Evolutionary conservation across 2,329 filamentous ascomycete species (phyloP).

Genomic region (Talaromyces marneffei): DNA sequence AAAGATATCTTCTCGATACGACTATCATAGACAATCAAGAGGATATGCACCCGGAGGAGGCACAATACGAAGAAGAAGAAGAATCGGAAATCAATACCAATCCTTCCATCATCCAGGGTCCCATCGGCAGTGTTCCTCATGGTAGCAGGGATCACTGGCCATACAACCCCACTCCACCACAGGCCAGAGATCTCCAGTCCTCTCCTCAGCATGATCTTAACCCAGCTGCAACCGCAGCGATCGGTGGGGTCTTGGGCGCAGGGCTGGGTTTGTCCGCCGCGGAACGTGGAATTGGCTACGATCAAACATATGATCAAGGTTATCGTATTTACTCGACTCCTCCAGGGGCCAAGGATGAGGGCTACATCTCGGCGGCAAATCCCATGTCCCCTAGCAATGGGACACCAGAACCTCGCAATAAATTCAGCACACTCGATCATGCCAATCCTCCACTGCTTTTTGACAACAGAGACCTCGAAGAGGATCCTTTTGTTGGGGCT

Average conservation of each 20-base stretch:
- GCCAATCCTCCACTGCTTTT: constrained; percentile 47
- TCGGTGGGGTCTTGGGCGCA: constrained; percentile 41
- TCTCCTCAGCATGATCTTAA: constrained; percentile 20
- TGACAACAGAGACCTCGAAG: constrained; percentile 46
- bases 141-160: constrained; percentile 50
- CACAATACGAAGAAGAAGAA: constrained; percentile 54
- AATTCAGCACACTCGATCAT: constrained; percentile 48
- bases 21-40: constrained; percentile 60
- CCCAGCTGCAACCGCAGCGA: constrained; percentile 23
- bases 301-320: constrained; percentile 60
- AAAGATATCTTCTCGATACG: constrained; percentile 55
- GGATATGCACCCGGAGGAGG: constrained; percentile 67
- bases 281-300: constrained; percentile 48
- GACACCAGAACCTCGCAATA: constrained; percentile 43
- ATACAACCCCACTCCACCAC: constrained; percentile 50
- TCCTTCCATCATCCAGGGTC: constrained; percentile 74
- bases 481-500: constrained; percentile 57
- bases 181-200: constrained; percentile 40
- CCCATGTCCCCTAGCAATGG: constrained; percentile 46
- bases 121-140: constrained; percentile 53
- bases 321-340: constrained; percentile 45
- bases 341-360: constrained; percentile 71
- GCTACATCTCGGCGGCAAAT: constrained; percentile 76
- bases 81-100: constrained; percentile 69
- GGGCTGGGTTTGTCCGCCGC: constrained; percentile 48